phyloP scores from a whole-genome alignment of 495 filamentous ascomycete genomes.

The Achaetomiella virescens region DNA sequence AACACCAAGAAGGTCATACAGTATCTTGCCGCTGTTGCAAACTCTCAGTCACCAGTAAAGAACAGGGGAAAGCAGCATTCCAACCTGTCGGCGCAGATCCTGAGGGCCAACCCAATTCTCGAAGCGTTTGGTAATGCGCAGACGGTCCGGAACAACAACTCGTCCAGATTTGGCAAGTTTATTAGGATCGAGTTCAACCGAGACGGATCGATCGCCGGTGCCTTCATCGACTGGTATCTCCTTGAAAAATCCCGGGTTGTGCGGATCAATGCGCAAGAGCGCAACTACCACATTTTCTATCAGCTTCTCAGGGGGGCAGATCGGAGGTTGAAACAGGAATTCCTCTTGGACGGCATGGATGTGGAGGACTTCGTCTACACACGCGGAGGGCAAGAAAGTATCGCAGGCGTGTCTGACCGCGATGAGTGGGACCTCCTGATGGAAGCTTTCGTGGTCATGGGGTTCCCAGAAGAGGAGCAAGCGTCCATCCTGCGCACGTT shows the following conservation, averaged over 20 bases:
- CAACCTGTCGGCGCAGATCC: slow-evolving; percentile 92
- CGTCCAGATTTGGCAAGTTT: slow-evolving; percentile 97
- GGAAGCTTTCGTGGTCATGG: slow-evolving; percentile 93
- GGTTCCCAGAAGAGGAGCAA: slow-evolving; percentile 83
- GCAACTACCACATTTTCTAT: slow-evolving; percentile 98
- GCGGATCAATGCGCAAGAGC: slow-evolving; percentile 73
- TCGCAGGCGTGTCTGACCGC: slow-evolving; percentile 81
- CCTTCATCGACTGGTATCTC: slow-evolving; percentile 98
- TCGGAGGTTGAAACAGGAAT: slow-evolving; percentile 59
- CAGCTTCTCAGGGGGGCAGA: slow-evolving; percentile 86
- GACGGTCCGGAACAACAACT: slow-evolving; percentile 97
- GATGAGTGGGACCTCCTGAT: slow-evolving; percentile 87
- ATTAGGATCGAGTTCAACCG: slow-evolving; percentile 94
- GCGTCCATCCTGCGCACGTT: slow-evolving; percentile 75
- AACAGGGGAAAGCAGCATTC: slow-evolving; percentile 63
- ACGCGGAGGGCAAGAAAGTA: slow-evolving; percentile 79
- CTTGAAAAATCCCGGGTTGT: slow-evolving; percentile 96
- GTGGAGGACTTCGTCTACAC: slow-evolving; percentile 90
- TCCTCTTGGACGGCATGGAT: slow-evolving; percentile 64
- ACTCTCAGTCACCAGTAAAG: slow-evolving; percentile 64
- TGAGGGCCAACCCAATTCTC: slow-evolving; percentile 94
- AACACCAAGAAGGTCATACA: slow-evolving; percentile 99
- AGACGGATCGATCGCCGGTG: slow-evolving; percentile 86
- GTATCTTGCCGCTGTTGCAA: slow-evolving; percentile 91
- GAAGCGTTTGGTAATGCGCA: slow-evolving; percentile 99